phyloP scores from a whole-genome alignment of 768 basidiomycete genomes.

The Lepiota brunneoincarnata region DNA sequence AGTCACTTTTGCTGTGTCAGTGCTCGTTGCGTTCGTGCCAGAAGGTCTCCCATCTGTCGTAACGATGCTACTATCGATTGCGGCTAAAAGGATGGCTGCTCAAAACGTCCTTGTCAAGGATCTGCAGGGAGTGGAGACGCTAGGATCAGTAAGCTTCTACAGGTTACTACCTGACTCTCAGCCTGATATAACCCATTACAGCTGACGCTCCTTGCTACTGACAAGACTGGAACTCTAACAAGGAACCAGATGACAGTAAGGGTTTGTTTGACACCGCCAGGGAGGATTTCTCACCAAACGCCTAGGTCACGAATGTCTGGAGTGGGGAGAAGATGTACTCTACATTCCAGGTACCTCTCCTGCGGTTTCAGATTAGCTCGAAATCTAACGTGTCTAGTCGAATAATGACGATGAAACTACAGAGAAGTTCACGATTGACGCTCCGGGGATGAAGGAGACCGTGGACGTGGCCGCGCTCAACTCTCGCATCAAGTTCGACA shows the following conservation, averaged over 20 bases:
- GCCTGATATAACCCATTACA: conserved; percentile 22
- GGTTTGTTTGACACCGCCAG: not conserved
- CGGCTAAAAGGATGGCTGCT: conserved; percentile 68
- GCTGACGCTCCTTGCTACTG: conserved; percentile 66
- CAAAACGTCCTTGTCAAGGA: conserved; percentile 75
- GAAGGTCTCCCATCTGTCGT: conserved; percentile 69
- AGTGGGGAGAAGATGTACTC: conserved; percentile 60
- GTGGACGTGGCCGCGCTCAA: conserved; percentile 65
- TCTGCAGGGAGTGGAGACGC: conserved; percentile 69
- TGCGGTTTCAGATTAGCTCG: not conserved
- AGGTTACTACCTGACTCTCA: not conserved
- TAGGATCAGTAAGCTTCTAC: conserved; percentile 37
- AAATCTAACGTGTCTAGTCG: conserved; percentile 32
- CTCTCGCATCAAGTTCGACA: conserved; percentile 70
- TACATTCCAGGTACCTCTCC: conserved; percentile 49
- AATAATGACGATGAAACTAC: conserved; percentile 65
- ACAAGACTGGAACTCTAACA: conserved; percentile 72
- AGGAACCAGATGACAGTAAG: conserved; percentile 69
- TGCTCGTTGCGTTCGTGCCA: conserved; percentile 60
- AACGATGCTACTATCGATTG: conserved; percentile 64
- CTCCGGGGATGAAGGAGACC: conserved; percentile 62
- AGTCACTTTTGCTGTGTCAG: conserved; percentile 60
- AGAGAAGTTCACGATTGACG: conserved; percentile 43
- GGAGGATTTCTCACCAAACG: not conserved
- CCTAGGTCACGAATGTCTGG: conserved; percentile 63